These are phyloP conservation scores for Penicillium longicatenatum DNA, from an alignment of 495 filamentous ascomycete species.

Conservation along the genomic window DNA sequence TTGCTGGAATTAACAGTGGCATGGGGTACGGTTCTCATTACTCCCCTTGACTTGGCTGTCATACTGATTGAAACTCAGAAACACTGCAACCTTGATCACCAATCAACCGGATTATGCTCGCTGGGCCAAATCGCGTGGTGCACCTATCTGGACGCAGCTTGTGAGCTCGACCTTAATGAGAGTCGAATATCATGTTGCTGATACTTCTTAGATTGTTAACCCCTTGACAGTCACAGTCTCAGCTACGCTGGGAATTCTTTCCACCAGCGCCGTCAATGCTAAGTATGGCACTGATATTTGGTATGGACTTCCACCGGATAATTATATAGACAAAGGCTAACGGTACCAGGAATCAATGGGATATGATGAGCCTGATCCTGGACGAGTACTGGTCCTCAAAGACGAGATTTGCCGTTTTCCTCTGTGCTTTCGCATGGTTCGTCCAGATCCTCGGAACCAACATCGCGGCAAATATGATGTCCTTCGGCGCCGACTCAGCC, in stretches of 20 bases:
- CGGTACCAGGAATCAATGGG: slow-evolving; percentile 5
- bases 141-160: slow-evolving; percentile 8
- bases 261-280: slow-evolving; percentile 6
- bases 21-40: not conserved
- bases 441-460: slow-evolving; percentile 10
- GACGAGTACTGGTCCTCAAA: slow-evolving; percentile 7
- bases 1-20: slow-evolving; percentile 9
- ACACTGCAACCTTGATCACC: slow-evolving; percentile 9
- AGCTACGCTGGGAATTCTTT: slow-evolving; percentile 4
- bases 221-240: slow-evolving; percentile 5
- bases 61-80: not conserved
- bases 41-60: not conserved
- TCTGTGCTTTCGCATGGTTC: slow-evolving; percentile 10
- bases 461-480: slow-evolving; percentile 11
- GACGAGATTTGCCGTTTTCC: slow-evolving; percentile 7
- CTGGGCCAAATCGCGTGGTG: slow-evolving; percentile 1
- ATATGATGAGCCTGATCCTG: slow-evolving; percentile 9
- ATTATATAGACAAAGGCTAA: not conserved
- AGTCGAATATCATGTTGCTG: not conserved
- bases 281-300: slow-evolving; percentile 8
- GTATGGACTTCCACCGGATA: not conserved
- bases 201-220: slow-evolving; percentile 1
- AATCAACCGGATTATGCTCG: slow-evolving; percentile 11
- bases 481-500: slow-evolving; percentile 6
- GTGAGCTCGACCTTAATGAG: not conserved